Evolutionary conservation across 495 filamentous ascomycete species (phyloP).

Genomic region (Neurospora intermedia): DNA sequence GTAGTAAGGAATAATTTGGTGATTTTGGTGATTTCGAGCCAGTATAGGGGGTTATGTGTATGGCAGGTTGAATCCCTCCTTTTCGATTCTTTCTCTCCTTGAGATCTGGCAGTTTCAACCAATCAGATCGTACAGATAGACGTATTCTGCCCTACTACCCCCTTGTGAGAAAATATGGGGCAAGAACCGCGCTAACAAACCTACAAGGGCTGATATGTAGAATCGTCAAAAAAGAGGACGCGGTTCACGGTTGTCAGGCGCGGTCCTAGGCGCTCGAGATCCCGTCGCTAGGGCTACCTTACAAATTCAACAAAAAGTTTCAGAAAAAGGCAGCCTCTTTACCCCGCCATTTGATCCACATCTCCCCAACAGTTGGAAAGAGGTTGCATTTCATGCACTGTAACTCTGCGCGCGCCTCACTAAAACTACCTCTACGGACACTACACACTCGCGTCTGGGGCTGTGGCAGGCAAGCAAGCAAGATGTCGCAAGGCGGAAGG

Average conservation of each 20-base stretch:
- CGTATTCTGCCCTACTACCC: too few relatives aligned
- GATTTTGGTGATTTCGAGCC: too few relatives aligned
- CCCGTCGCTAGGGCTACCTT: neutral
- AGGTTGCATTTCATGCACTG: slow-evolving; percentile 10
- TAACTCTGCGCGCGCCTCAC: neutral
- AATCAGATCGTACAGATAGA: too few relatives aligned
- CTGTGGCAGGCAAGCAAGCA: neutral
- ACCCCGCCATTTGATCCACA: slow-evolving; percentile 6
- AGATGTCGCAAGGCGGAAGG: neutral
- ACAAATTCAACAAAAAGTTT: slow-evolving; percentile 3
- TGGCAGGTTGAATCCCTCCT: too few relatives aligned
- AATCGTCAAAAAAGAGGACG: neutral
- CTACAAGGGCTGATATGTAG: too few relatives aligned
- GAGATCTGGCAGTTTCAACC: too few relatives aligned
- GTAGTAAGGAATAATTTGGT: too few relatives aligned
- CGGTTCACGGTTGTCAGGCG: neutral
- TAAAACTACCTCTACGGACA: too few relatives aligned
- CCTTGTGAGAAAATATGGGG: too few relatives aligned
- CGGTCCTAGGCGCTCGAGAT: neutral
- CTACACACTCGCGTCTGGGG: neutral
- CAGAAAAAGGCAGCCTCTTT: neutral
- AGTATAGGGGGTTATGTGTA: too few relatives aligned
- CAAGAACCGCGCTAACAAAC: too few relatives aligned
- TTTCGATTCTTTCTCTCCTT: too few relatives aligned
- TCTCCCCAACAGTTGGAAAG: slow-evolving; percentile 13